phyloP scores from a whole-genome alignment of 2,329 filamentous ascomycete genomes.

The Exophiala sideris region DNA sequence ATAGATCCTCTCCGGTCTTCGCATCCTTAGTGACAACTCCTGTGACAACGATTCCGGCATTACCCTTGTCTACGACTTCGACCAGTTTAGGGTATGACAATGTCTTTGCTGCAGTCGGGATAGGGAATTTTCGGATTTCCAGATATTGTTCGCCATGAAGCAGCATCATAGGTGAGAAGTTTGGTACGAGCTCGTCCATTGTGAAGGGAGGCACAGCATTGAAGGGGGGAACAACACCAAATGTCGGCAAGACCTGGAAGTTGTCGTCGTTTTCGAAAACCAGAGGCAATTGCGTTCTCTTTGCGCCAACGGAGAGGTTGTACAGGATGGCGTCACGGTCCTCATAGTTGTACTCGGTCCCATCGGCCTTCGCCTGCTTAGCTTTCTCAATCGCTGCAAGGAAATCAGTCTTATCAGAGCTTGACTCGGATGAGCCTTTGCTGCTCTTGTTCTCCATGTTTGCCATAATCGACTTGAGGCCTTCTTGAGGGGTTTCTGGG shows the following conservation, averaged over 20 bases:
- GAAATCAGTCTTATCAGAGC: constrained; percentile 53
- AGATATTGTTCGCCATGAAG: constrained; percentile 98
- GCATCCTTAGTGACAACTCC: constrained; percentile 81
- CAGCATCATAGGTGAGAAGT: constrained; percentile 97
- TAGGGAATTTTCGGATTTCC: constrained; percentile 84
- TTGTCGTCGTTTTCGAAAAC: constrained; percentile 88
- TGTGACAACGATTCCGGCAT: constrained; percentile 75
- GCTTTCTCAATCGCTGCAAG: constrained; percentile 73
- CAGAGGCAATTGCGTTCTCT: constrained; percentile 79
- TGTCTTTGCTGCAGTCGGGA: constrained; percentile 55
- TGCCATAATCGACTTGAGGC: constrained; percentile 72
- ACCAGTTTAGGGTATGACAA: constrained; percentile 56
- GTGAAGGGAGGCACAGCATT: constrained; percentile 75
- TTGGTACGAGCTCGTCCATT: constrained; percentile 79
- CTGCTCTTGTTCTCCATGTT: constrained; percentile 77
- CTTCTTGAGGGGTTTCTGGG: constrained; percentile 74
- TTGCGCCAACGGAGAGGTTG: constrained; percentile 90
- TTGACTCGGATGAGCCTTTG: constrained; percentile 44
- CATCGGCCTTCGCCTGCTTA: constrained; percentile 66
- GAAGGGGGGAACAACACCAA: constrained; percentile 92
- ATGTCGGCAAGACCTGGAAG: constrained; percentile 85
- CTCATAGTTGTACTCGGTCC: constrained; percentile 75
- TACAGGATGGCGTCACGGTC: constrained; percentile 91
- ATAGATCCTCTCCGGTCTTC: constrained; percentile 80
- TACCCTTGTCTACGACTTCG: constrained; percentile 95